Evolutionary conservation across 208 protist genomes (phyloP).

Genomic region (Ichthyophonus hoferi): DNA sequence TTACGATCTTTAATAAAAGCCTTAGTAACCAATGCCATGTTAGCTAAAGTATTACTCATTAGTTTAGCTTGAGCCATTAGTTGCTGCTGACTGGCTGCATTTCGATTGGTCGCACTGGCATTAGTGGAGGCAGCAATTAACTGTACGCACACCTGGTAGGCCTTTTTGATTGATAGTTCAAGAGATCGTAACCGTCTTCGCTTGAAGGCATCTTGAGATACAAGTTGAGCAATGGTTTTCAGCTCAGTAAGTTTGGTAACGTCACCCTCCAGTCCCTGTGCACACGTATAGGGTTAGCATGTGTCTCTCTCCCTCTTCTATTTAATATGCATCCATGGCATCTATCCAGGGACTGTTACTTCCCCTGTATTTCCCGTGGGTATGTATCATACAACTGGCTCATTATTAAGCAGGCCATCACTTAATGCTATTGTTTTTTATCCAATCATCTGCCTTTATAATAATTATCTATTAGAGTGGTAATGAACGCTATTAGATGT

Average conservation of each 20-base stretch:
- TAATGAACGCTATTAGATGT: no score
- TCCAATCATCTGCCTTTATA: no score
- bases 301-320: no score
- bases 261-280: background rate
- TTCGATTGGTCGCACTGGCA: conserved; percentile 17
- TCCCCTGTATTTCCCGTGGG: no score
- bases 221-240: background rate
- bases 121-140: conserved; percentile 29
- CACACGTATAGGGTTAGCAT: no score
- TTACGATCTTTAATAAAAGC: background rate
- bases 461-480: no score
- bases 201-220: background rate
- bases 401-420: no score
- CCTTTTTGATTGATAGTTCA: conserved; percentile 18
- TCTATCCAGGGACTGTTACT: no score
- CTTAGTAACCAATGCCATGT: conserved; percentile 11
- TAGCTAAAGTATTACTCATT: background rate
- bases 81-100: conserved; percentile 36
- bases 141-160: conserved; percentile 19
- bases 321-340: no score
- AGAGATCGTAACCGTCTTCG: conserved; percentile 14
- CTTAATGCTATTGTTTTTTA: no score
- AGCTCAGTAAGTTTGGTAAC: background rate
- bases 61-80: conserved; percentile 10
- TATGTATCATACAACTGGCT: no score